Percentiles rank a stretch among this genome's conserved stretches.
phyloP scores from a whole-genome alignment of 73 alveolate genomes.

The Paramecium octaurelia region DNA sequence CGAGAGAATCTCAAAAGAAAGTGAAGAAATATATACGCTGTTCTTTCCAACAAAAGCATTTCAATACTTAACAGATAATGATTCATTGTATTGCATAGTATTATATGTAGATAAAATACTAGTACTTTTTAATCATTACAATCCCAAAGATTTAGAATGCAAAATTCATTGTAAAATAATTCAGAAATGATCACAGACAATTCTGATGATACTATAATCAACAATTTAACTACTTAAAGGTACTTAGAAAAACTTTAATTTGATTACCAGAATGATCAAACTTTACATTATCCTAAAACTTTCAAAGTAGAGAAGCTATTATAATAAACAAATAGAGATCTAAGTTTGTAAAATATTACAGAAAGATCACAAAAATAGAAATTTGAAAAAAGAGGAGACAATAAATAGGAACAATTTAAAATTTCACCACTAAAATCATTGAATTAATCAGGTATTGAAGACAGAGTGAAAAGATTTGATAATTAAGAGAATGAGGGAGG shows the following conservation, averaged over 20 bases:
- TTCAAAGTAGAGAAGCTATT: background rate
- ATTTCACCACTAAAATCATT: constrained; percentile 3
- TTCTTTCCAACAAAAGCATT: background rate
- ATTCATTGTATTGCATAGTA: background rate
- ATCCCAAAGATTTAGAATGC: background rate
- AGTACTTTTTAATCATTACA: background rate
- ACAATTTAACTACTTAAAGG: background rate
- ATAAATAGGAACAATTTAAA: background rate
- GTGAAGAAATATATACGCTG: background rate
- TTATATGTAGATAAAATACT: background rate
- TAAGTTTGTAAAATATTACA: background rate
- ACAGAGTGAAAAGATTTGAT: constrained; percentile 6
- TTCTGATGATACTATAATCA: background rate
- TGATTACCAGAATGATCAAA: background rate
- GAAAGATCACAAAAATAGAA: background rate
- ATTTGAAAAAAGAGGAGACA: background rate
- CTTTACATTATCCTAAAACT: background rate
- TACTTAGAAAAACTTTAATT: background rate
- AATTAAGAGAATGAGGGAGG: background rate
- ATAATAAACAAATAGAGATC: background rate
- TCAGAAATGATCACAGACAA: background rate
- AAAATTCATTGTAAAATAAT: background rate
- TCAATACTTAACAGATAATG: background rate
- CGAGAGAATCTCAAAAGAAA: background rate
- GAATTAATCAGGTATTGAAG: background rate